Base-by-base conservation (phyloP, 768 basidiomycete genomes). In the Termitomyces sp. region DNA sequence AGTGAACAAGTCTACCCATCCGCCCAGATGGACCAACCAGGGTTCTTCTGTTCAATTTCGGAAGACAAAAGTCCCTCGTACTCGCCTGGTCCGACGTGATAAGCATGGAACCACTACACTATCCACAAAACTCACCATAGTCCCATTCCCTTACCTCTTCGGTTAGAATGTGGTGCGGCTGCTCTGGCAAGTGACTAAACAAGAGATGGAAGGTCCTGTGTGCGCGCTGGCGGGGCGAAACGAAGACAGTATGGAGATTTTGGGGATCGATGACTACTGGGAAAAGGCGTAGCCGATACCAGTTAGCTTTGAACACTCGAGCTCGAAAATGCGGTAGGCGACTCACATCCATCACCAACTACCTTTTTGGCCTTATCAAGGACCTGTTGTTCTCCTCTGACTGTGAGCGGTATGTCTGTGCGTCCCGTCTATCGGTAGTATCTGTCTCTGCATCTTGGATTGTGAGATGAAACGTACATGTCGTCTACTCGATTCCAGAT, bases 161-260 rank as follows among this genome's bases (percentile, higher is more conserved):
- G 0, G 86, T 84, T 34, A 83, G 66, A 19, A 78, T 63, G 64
- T 87, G 83, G 56, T 79, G 57, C 2, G 86, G 87, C 9, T 66
- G 41, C 19, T 69, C 61, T 3, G 64, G 59, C n/a, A 69, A 58
- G 52, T 76, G 73, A 11, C 69, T 79, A 54, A 94, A 93, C 34
- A 94, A 73, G 45, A 95, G 76, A 48, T 94, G 82, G 65, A 94
- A 96, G 1, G 95, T 98, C 64, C 73, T 82, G 63, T 88, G 88
- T 3, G 95, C 93, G 46, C 95, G 85, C 57, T 79, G 76, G 45
- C 95, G 85, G n/a, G 95, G 95, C 34, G 94, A 97, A 49, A 98
- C 80, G 55, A 89, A 77, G 34, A 87, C 83, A 30, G 83, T 81
- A 59, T 83, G 82, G 21, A 98, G 72, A 66, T 91, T 89, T 57